Base-by-base conservation (phyloP, 768 basidiomycete species). In the Lepiota subincarnata region DNA sequence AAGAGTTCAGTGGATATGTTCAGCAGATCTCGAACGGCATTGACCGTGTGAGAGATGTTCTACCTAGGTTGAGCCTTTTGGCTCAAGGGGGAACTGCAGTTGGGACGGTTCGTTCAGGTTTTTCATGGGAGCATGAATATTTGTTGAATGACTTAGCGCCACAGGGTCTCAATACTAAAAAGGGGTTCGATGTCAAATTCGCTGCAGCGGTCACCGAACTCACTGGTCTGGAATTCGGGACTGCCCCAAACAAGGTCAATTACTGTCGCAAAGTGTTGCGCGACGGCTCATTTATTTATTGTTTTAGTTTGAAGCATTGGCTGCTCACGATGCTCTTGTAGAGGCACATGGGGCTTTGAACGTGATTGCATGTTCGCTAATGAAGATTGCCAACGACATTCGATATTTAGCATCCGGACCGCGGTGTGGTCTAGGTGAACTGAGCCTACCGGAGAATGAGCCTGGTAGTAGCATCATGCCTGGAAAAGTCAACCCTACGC, bases 371-470 rank as follows among this genome's bases (percentile, higher is more conserved):
- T 91, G 89, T 66, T 97, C 93, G 7, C 73, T 98, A 60, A 97
- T 98, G 93, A 99, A 99, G 80, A 98, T 99, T 64, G 96, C 96
- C 45, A 98, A 99, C 67, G 97, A 99, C 65, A 96, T 99, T 66
- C 87, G 97, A 48, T 98, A 89, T 80, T 87, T 99, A 60, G 96
- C 86, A 20, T 98, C 96, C 45, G 97, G 97, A 53, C 97, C 97
- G 55, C 89, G 97, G 40, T 99, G 97, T 64, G 97, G 97, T 52
- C 80, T 99, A 42, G 97, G 97, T 19, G 97, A 99, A 72, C 76
- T 99, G 37, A 85, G 81, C 62, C 73, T 98, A 47, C 97, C 97
- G 10, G 97, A 98, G 73, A 99, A 99, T 69, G 97, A 99, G 72
- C 97, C 97, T 40, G 97, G 97, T 43, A 95, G 92, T 64, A 96